These are phyloP conservation scores for Xylaria digitata DNA, from an alignment of 2,329 filamentous ascomycete species.

Conservation along the genomic window DNA sequence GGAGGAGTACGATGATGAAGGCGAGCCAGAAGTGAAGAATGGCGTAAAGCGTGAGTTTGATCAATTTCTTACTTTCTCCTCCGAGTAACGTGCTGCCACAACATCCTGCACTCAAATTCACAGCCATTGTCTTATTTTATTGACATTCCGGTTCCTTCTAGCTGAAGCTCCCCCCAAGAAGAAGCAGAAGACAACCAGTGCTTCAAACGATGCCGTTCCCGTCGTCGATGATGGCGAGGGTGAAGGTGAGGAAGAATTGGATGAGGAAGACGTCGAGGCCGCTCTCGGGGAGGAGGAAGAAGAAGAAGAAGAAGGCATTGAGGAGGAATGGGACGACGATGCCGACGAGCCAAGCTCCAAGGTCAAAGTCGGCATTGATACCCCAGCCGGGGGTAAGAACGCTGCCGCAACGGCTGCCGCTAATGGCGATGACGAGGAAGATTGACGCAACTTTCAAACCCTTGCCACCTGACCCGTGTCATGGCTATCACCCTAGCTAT, in stretches of 20 bases:
- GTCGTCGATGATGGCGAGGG: constrained; percentile 44
- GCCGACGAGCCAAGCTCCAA: constrained; percentile 44
- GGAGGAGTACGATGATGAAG: constrained; percentile 48
- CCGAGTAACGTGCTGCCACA: background rate
- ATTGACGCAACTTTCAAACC: constrained; percentile 38
- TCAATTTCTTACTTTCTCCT: constrained; percentile 1
- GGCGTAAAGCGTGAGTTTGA: constrained; percentile 48
- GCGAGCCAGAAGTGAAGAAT: constrained; percentile 48
- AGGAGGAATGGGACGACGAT: constrained; percentile 40
- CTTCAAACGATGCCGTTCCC: constrained; percentile 41
- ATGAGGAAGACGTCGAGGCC: constrained; percentile 45
- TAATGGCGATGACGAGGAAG: constrained; percentile 46
- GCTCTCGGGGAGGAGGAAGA: constrained; percentile 42
- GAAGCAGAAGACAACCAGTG: constrained; percentile 48
- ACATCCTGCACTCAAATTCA: constrained; percentile 7
- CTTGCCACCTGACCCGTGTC: background rate
- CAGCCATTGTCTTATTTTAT: constrained; percentile 4
- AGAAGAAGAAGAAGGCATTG: constrained; percentile 34
- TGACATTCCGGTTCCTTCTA: constrained; percentile 31
- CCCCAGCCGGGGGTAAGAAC: constrained; percentile 38
- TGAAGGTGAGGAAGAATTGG: constrained; percentile 43
- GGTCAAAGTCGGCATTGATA: constrained; percentile 47
- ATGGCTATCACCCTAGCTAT: background rate
- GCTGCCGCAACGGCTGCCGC: constrained; percentile 33
- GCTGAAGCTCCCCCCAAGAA: constrained; percentile 49